A percentile compares a stretch with the other conserved stretches of the same genome.
Conservation (phyloP, 179 eudicot genomes). For the Silene vulgaris region DNA sequence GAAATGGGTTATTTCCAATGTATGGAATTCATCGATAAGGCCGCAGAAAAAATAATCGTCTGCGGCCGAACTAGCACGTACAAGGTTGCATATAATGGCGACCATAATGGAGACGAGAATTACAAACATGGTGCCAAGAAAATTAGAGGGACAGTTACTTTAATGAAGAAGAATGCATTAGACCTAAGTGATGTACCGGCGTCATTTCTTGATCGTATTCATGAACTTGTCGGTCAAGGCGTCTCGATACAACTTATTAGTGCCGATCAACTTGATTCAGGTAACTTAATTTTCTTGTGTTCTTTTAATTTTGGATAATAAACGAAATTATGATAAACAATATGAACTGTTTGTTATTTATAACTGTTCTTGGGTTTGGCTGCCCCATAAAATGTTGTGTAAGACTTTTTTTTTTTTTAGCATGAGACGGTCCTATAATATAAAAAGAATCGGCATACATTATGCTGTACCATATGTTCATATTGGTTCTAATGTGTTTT, state of each 20-base stretch:
- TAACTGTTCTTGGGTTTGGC: too few species aligned
- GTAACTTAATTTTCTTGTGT: conserved; percentile 3
- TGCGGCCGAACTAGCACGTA: conserved; percentile 19
- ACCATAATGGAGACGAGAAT: not conserved
- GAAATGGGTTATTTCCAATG: conserved; percentile 22
- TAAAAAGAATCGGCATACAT: too few species aligned
- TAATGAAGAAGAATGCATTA: conserved; percentile 62
- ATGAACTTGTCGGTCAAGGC: conserved; percentile 52
- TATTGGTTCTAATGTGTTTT: too few species aligned
- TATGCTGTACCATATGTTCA: too few species aligned
- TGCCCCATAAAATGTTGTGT: too few species aligned
- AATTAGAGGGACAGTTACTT: conserved; percentile 51
- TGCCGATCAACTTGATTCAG: conserved; percentile 34
- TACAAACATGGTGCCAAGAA: conserved; percentile 13
- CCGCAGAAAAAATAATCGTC: conserved; percentile 24
- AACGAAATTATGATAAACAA: not conserved
- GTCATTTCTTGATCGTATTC: conserved; percentile 53
- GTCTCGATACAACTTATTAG: conserved; percentile 69
- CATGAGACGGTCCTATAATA: too few species aligned
- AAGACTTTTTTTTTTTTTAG: too few species aligned
- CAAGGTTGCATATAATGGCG: conserved; percentile 2
- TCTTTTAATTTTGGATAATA: not conserved
- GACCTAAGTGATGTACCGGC: conserved; percentile 51
- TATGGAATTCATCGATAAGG: conserved; percentile 15
- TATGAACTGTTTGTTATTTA: not conserved